Conservation (phyloP, 441 rosid species). For the Adansonia rubrostipa region DNA sequence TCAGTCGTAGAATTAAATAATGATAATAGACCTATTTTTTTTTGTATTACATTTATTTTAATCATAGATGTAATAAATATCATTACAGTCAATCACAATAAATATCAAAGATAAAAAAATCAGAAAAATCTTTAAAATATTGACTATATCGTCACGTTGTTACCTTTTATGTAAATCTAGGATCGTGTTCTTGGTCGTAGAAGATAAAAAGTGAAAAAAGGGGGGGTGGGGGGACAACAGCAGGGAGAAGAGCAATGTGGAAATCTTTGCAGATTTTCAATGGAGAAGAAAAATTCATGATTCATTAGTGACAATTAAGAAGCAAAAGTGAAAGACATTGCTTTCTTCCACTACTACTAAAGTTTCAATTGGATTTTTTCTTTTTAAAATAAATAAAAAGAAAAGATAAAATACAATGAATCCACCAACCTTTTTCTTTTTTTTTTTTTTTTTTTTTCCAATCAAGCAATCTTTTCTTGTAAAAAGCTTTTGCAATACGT, state of each 20-base stretch:
- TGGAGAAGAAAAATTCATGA: constrained; percentile 17
- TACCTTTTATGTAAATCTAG: too few species aligned
- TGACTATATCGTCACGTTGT: neutral
- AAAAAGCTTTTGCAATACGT: neutral
- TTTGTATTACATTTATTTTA: too few species aligned
- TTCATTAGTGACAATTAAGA: constrained; percentile 16
- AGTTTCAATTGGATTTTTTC: neutral
- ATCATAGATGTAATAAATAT: too few species aligned
- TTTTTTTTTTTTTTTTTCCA: neutral
- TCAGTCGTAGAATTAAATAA: neutral
- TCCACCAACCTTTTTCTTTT: constrained; percentile 2
- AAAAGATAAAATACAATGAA: constrained; percentile 11
- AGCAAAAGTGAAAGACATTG: constrained; percentile 18
- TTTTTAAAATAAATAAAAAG: too few species aligned
- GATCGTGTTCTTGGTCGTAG: neutral
- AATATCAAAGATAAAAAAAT: too few species aligned
- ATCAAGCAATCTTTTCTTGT: neutral
- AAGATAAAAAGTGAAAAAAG: neutral
- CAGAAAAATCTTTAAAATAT: too few species aligned
- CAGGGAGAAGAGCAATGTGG: neutral
- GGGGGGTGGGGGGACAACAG: neutral
- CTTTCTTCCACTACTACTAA: constrained; percentile 13
- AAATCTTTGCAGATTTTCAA: neutral
- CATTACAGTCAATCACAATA: too few species aligned
- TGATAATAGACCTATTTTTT: too few species aligned